A percentile compares a stretch with the other conserved stretches of the same genome.
These are phyloP conservation scores for Petasospora rhodanensis DNA, from an alignment of 1,139 yeast species.

Conservation along the genomic window DNA sequence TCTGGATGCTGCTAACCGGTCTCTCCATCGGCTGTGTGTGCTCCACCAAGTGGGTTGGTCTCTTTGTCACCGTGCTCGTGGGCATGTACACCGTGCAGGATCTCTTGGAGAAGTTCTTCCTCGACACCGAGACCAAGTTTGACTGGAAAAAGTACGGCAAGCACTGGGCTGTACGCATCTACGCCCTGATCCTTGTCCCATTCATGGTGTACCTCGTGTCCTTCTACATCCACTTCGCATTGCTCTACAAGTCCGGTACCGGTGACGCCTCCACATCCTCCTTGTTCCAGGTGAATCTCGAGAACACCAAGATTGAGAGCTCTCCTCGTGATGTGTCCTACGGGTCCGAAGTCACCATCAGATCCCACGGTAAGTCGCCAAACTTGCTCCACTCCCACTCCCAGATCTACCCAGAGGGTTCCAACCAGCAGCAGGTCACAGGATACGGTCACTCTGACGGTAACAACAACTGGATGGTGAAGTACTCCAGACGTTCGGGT, in stretches of 20 bases:
- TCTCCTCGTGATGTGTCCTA: constrained; percentile 55
- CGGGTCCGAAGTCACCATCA: constrained; percentile 59
- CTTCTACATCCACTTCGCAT: constrained; percentile 75
- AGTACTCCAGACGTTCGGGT: constrained; percentile 37
- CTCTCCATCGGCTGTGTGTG: constrained; percentile 86
- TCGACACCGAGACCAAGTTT: constrained; percentile 30
- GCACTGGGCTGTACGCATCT: constrained; percentile 75
- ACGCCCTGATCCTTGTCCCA: constrained; percentile 72
- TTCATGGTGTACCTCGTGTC: constrained; percentile 58
- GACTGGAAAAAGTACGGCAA: constrained; percentile 39
- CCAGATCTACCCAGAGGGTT: constrained; percentile 67
- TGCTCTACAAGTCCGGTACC: constrained; percentile 73
- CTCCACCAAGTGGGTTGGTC: constrained; percentile 94
- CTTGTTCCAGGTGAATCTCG: constrained; percentile 62
- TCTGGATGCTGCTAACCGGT: constrained; percentile 68
- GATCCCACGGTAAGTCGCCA: constrained; percentile 73
- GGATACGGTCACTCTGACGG: constrained; percentile 71
- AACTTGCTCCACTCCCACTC: constrained; percentile 68
- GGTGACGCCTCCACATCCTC: constrained; percentile 75
- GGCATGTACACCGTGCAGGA: constrained; percentile 85
- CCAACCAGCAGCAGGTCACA: constrained; percentile 70
- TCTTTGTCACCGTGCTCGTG: constrained; percentile 76
- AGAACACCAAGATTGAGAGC: constrained; percentile 43
- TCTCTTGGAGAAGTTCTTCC: constrained; percentile 56
- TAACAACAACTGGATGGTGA: constrained; percentile 60